Evolutionary conservation across 768 basidiomycete species (phyloP).

Genomic region (Mycena belliarum): DNA sequence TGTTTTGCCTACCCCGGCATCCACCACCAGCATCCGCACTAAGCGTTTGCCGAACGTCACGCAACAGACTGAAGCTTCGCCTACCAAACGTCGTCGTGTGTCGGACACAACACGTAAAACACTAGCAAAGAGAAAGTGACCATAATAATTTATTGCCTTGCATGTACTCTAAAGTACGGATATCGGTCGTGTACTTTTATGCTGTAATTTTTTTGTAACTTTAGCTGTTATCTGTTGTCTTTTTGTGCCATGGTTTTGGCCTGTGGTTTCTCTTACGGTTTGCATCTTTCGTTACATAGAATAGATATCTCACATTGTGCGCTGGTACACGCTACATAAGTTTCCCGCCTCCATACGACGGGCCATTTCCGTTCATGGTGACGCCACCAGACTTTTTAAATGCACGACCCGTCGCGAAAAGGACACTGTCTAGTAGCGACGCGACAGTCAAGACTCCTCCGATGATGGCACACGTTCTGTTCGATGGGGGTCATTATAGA

Average conservation of each 20-base stretch:
- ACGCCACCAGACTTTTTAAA: conserved; percentile 59
- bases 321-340: conserved; percentile 38
- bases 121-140: conserved; percentile 17
- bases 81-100: conserved; percentile 21
- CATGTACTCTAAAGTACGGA: too few species aligned
- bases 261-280: background rate
- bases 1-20: conserved; percentile 8
- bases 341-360: conserved; percentile 35
- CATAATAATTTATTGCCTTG: background rate
- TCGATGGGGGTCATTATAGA: conserved; percentile 1
- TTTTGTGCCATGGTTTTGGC: too few species aligned
- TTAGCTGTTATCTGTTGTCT: background rate
- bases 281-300: background rate
- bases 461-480: conserved; percentile 93
- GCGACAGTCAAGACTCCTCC: conserved; percentile 97
- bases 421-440: conserved; percentile 79
- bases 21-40: background rate
- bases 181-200: background rate
- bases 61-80: conserved; percentile 11
- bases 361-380: conserved; percentile 32
- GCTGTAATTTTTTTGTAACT: background rate
- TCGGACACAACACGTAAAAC: conserved; percentile 14
- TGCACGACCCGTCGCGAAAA: conserved; percentile 79
- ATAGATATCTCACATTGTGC: conserved; percentile 5
- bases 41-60: conserved; percentile 9